Evolutionary conservation across 306 rosid species (phyloP).

Genomic region (Corylus americana): DNA sequence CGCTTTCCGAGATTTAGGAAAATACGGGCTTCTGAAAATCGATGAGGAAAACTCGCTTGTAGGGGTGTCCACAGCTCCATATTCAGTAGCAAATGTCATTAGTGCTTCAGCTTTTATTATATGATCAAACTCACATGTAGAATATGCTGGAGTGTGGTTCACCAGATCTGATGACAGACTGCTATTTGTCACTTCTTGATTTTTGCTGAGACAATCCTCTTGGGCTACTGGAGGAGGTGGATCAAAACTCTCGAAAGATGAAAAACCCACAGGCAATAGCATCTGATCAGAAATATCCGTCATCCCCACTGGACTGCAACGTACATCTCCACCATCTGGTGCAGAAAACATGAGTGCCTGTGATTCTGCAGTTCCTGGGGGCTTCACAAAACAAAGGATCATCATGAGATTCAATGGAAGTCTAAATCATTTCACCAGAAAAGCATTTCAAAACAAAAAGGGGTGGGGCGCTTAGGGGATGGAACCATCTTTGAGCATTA

Average conservation of each 20-base stretch:
- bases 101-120: conserved; percentile 90
- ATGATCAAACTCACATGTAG: conserved; percentile 79
- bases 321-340: conserved; percentile 75
- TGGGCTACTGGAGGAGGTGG: conserved; percentile 58
- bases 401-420: conserved; percentile 27
- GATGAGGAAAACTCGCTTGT: conserved; percentile 71
- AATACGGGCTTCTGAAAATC: conserved; percentile 80
- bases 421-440: not conserved
- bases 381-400: conserved; percentile 62
- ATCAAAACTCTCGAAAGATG: conserved; percentile 76
- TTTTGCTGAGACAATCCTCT: conserved; percentile 66
- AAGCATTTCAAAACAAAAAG: not conserved
- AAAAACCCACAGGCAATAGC: conserved; percentile 67
- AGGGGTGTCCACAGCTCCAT: conserved; percentile 94
- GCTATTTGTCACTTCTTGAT: conserved; percentile 54
- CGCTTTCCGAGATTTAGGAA: conserved; percentile 66
- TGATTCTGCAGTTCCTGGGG: conserved; percentile 97
- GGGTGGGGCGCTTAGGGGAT: too few species aligned
- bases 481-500: not conserved
- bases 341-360: conserved; percentile 80
- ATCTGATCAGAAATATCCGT: conserved; percentile 78
- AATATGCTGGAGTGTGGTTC: conserved; percentile 54
- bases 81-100: conserved; percentile 94
- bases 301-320: conserved; percentile 74
- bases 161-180: conserved; percentile 44